Base-by-base conservation (phyloP, 129 eudicot species). In the Heracleum sosnowskyi region DNA sequence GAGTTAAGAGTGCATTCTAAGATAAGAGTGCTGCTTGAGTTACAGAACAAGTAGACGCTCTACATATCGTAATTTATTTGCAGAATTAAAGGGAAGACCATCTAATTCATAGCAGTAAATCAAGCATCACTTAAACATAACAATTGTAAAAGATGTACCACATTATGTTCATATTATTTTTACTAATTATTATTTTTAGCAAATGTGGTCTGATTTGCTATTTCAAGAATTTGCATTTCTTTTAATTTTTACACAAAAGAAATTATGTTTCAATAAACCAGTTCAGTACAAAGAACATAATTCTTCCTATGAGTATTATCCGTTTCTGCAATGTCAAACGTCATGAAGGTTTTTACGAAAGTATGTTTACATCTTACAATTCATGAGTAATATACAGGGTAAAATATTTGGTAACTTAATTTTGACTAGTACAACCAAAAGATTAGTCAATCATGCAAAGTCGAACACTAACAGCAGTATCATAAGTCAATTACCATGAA, bases 121-220 rank as follows among this genome's bases (percentile, higher is more conserved):
- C 11, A 72, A 42, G 46, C 46, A 11, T 42, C 3, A 11, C 1
- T 10, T 42, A 9, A 42, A n/a, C 76, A 22, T n/a, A 31, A 41
- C 22, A 41, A 26, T 1, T 11, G 17, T 73, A 13, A 28, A 73
- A 80, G 42, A 10, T 33, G 49, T 88, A 88, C 91, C 91, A 88
- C n/a, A n/a, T n/a, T n/a, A n/a, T n/a, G n/a, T n/a, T n/a, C n/a
- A n/a, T n/a, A n/a, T n/a, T n/a, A n/a, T n/a, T n/a, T n/a, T n/a
- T n/a, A n/a, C n/a, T n/a, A n/a, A n/a, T n/a, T n/a, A n/a, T n/a
- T n/a, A n/a, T n/a, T n/a, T n/a, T n/a, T n/a, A n/a, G n/a, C n/a
- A n/a, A n/a, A n/a, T n/a, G n/a, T n/a, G n/a, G n/a, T n/a, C n/a
- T n/a, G n/a, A n/a, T 6, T n/a, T 24, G 31, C 66, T 57, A n/a